These are phyloP conservation scores for Ceratocystis harringtonii DNA, from an alignment of 2,329 filamentous ascomycete species.

Conservation along the genomic window DNA sequence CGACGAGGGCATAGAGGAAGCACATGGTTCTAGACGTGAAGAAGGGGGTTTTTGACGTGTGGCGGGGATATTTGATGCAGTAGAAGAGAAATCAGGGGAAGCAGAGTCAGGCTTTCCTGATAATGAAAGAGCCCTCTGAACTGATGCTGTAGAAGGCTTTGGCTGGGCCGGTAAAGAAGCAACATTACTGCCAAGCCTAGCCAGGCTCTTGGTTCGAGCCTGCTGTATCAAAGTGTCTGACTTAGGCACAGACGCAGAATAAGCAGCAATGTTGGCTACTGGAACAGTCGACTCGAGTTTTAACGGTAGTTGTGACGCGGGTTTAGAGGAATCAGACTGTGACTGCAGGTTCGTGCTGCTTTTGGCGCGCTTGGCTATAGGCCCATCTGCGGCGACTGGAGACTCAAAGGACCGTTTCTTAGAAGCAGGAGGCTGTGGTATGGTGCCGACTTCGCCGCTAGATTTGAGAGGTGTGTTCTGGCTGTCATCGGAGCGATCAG, in stretches of 20 bases:
- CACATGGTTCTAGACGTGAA: not conserved
- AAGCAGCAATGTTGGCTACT: not conserved
- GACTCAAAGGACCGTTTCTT: not conserved
- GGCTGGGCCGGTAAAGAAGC: not conserved
- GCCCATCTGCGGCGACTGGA: conserved; percentile 33
- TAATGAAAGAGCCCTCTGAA: not conserved
- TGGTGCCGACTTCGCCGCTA: not conserved
- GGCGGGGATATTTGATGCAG: not conserved
- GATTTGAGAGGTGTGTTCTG: conserved; percentile 20
- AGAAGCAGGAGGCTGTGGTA: not conserved
- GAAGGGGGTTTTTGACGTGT: not conserved
- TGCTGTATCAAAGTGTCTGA: not conserved
- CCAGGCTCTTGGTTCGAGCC: not conserved
- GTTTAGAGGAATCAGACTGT: not conserved
- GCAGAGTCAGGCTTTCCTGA: not conserved
- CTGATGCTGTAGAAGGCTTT: not conserved
- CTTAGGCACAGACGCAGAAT: not conserved
- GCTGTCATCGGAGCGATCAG: conserved; percentile 14
- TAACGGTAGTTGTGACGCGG: not conserved
- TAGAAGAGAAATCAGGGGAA: not conserved
- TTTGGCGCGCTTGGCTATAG: conserved; percentile 24
- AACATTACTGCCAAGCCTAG: too few species aligned
- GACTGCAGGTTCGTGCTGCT: not conserved
- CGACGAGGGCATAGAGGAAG: not conserved
- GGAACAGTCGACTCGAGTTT: not conserved